Base-by-base conservation (phyloP, 306 rosid genomes). In the Elaeagnus macrophylla region DNA sequence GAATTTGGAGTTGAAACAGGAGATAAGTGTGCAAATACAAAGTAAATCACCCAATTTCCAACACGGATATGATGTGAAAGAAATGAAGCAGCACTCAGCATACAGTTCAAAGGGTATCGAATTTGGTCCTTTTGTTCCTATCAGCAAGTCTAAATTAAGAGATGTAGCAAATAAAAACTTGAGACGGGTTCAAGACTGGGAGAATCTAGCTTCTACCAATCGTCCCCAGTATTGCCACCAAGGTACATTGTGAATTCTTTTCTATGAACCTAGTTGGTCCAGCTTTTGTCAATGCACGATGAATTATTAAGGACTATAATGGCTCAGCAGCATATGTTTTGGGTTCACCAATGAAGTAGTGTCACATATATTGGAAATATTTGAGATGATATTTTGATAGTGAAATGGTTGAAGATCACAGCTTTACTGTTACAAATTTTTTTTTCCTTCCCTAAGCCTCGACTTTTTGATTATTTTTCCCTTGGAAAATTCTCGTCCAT, bases 91-190 rank as follows among this genome's bases (percentile, higher is more conserved):
- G 18, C 66, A 48, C 10, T 15, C 66, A 42, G 74, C 44, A 19
- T 58, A 60, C 20, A 39, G 48, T 55, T 49, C 72, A 18, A 81
- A 66, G 79, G 72, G 80, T 51, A 67, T 75, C 45, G 75, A 68
- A 18, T 81, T 81, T 67, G 84, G 88, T 20, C 88, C 88, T 42
- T 81, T 81, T 62, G 80, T 79, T 35, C 84, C 84, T 0, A 14
- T 39, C 48, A 55, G 58, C 8, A 16, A 55, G 44, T 37, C 66
- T 12, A 53, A 55, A 46, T 64, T 46, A 20, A 69, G 67, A 48
- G 71, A 58, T 54, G 54, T 45, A 8, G 72, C 55, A 47, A 40
- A 39, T 47, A 69, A 58, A 60, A 70, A 37, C 15, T 39, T 20
- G 56, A 60, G 19, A 52, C 72, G 53, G 32, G 46, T 47, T 58